Evolutionary conservation across 2,329 filamentous ascomycete species (phyloP), one percentile per base, ranked within the genome.

Genomic region (Thielaviopsis punctulata): DNA sequence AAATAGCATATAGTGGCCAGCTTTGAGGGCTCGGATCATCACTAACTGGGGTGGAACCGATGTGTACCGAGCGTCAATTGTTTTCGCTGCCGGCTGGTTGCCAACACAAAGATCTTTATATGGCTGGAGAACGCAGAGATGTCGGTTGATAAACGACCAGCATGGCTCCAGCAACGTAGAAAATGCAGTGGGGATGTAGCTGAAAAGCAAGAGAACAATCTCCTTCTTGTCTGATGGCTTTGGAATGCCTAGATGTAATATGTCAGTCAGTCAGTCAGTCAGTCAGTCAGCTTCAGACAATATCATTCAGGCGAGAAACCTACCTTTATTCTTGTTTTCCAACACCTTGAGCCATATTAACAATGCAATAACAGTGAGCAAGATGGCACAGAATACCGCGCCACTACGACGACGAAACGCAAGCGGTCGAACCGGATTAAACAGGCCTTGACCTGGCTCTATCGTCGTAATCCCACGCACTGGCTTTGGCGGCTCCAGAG

Each of bases 151-250:
- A 0, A 79, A 58, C 0, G 77, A 62, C 71, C 77, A 78, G 1
- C 75, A 66, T 0, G 77, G 76, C 33, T 82, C 77, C 0, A 79
- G 64, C 0, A 79, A 50, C 0, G 77, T 80, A 0, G 75, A 72
- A 3, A 80, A 63, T 0, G 68, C 64, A 0, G 74, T 79, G 0
- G 77, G 77, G 0, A 79, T 60, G 48, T 78, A 79, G 6, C 67
- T 71, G 7, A 69, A 65, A 0, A 72, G 27, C 0, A 72, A 36
- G 3, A 69, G 65, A 0, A 64, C 52, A 0, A 71, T 60, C 4
- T 65, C 63, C 1, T 65, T 64, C 6, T 59, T 66, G 0, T 57
- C 25, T 0, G 59, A 61, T 1, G 66, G 67, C 0, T 65, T 59
- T 0, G 49, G 33, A 0, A 68, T 45, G 1, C 66, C 64, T 33